These are phyloP conservation scores for Lonicera japonica DNA, from an alignment of 129 eudicot species.

Conservation along the genomic window DNA sequence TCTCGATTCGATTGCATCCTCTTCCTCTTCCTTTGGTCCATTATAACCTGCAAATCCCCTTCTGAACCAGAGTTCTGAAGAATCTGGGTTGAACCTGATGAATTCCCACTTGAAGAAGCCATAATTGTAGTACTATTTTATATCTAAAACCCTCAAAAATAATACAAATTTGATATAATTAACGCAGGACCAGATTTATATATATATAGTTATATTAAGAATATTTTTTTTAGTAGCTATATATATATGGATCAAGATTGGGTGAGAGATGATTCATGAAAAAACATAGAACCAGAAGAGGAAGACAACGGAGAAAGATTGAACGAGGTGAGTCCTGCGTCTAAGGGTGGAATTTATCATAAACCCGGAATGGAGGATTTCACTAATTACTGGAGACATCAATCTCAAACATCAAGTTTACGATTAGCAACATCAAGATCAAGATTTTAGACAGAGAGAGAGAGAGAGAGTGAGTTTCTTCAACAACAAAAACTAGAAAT, in stretches of 20 bases:
- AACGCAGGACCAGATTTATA: constrained; percentile 9
- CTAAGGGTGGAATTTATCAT: constrained; percentile 63
- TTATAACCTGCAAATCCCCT: constrained; percentile 28
- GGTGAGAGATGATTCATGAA: constrained; percentile 37
- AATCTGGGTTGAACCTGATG: constrained; percentile 29
- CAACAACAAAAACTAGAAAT: neutral
- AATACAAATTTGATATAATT: too few relatives aligned
- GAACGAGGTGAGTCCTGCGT: constrained; percentile 92
- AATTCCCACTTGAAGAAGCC: constrained; percentile 53
- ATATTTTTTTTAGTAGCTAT: neutral
- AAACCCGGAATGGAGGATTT: constrained; percentile 75
- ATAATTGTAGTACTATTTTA: constrained; percentile 7
- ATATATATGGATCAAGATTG: neutral
- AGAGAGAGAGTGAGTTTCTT: too few relatives aligned
- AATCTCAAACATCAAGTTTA: constrained; percentile 41
- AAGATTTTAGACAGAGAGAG: neutral
- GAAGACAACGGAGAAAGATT: constrained; percentile 84
- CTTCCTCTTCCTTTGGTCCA: constrained; percentile 61
- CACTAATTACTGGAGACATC: constrained; percentile 92
- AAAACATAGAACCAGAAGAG: constrained; percentile 98
- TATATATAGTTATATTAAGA: neutral
- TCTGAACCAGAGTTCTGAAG: constrained; percentile 52
- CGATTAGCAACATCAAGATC: constrained; percentile 17
- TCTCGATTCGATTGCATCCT: constrained; percentile 69
- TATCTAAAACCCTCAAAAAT: neutral